Conservation (phyloP, 495 filamentous ascomycete genomes). For the Penicillium herquei region DNA sequence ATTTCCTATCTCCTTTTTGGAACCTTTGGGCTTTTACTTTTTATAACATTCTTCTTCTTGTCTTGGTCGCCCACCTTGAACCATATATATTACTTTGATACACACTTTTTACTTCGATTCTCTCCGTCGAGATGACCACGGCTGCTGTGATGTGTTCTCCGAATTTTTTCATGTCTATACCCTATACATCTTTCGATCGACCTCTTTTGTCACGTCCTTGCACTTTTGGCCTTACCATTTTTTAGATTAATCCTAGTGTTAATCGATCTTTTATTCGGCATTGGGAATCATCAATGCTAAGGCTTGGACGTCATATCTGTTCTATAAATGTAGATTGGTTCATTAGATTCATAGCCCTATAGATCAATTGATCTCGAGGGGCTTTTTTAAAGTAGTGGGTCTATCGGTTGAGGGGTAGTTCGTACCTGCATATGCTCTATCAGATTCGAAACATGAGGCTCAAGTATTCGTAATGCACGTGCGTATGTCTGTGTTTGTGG, state of each 20-base stretch:
- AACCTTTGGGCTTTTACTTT: slow-evolving; percentile 6
- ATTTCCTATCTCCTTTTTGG: not conserved
- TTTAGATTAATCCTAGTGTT: slow-evolving; percentile 15
- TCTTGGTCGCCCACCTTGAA: slow-evolving; percentile 1
- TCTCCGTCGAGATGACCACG: slow-evolving; percentile 12
- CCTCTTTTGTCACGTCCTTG: slow-evolving; percentile 16
- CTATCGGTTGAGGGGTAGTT: not conserved
- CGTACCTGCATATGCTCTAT: not conserved
- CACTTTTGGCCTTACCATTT: slow-evolving; percentile 4
- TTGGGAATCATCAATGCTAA: slow-evolving; percentile 9
- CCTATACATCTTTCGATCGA: slow-evolving; percentile 12
- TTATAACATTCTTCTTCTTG: not conserved
- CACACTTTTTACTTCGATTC: slow-evolving; percentile 10
- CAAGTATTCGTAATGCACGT: not conserved
- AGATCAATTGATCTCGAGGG: too few relatives aligned
- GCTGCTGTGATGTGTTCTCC: slow-evolving; percentile 23
- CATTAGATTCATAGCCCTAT: not conserved
- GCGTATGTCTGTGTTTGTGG: too few relatives aligned
- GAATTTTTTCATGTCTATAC: slow-evolving; percentile 31
- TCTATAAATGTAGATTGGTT: not conserved
- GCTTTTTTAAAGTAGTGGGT: not conserved
- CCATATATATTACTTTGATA: slow-evolving; percentile 19
- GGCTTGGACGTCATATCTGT: slow-evolving; percentile 1
- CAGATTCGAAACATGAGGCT: not conserved
- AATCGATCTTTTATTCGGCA: slow-evolving; percentile 6